These are phyloP conservation scores for Leptodermis oblonga DNA, from an alignment of 257 asterid genomes.

Conservation along the genomic window DNA sequence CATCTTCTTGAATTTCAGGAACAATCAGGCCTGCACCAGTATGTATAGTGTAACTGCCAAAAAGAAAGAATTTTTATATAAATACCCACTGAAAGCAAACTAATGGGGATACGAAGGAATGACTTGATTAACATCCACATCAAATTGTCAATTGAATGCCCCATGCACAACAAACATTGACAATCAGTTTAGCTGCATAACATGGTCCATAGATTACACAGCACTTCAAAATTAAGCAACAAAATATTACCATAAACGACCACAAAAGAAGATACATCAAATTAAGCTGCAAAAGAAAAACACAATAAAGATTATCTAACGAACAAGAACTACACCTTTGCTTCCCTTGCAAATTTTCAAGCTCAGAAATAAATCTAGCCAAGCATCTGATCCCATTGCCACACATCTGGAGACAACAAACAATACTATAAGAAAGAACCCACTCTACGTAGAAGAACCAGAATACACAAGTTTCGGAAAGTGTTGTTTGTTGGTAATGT, in stretches of 20 bases:
- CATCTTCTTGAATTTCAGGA: constrained; percentile 87
- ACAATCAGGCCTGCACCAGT: constrained; percentile 91
- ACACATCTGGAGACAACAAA: constrained; percentile 64
- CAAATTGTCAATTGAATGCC: neutral
- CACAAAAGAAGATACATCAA: neutral
- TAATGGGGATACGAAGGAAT: neutral
- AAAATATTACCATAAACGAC: neutral
- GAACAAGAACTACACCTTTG: constrained; percentile 42
- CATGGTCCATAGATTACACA: neutral
- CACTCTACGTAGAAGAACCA: neutral
- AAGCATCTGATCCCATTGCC: constrained; percentile 97
- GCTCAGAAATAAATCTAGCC: constrained; percentile 77
- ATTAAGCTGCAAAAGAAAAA: neutral
- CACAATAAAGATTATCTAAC: constrained; percentile 13
- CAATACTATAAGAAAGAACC: neutral
- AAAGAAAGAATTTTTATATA: neutral
- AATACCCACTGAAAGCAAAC: neutral
- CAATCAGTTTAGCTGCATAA: neutral
- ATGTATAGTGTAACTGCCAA: constrained; percentile 71
- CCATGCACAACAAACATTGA: neutral
- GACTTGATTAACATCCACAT: neutral
- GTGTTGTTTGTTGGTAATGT: too few species aligned
- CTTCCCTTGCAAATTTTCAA: constrained; percentile 67
- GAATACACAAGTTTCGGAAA: neutral
- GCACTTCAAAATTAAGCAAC: neutral